Percentiles rank a stretch among this genome's conserved stretches.
These are phyloP conservation scores for Hymenoscyphus albidus DNA, from an alignment of 2,329 filamentous ascomycete species.

Conservation along the genomic window DNA sequence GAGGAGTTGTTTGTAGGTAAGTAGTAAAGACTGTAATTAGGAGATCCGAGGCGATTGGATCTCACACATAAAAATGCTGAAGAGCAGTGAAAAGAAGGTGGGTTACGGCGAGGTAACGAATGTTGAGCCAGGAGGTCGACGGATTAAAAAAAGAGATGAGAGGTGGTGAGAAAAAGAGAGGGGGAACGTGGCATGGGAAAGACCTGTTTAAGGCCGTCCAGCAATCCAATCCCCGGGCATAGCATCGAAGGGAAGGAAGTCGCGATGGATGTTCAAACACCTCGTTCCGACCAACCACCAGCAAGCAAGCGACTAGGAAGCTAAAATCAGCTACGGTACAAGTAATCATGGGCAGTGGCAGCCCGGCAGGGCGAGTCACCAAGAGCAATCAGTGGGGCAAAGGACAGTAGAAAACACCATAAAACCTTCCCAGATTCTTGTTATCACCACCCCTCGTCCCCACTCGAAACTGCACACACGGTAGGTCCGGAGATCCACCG, in stretches of 20 bases:
- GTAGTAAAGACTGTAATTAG: neutral
- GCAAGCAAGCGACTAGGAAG: no score
- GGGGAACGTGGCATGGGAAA: neutral
- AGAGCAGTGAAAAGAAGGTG: neutral
- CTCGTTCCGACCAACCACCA: neutral
- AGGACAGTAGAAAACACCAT: neutral
- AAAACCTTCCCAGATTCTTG: neutral
- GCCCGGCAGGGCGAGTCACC: neutral
- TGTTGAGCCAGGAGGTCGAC: neutral
- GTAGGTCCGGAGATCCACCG: neutral
- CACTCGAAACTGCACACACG: neutral
- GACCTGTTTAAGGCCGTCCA: neutral
- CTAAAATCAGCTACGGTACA: no score
- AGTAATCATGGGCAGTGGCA: neutral
- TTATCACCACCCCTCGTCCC: no score
- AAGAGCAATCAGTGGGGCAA: neutral
- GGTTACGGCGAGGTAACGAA: neutral
- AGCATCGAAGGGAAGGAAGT: neutral
- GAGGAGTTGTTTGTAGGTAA: slow-evolving; percentile 1
- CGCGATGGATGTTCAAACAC: neutral
- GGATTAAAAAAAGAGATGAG: neutral
- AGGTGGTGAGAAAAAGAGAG: neutral
- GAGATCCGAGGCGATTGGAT: slow-evolving; percentile 3
- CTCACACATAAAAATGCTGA: slow-evolving; percentile 2
- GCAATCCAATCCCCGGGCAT: neutral